phyloP scores from a whole-genome alignment of 1,284 basidiomycete genomes.

The Irpex sp. region DNA sequence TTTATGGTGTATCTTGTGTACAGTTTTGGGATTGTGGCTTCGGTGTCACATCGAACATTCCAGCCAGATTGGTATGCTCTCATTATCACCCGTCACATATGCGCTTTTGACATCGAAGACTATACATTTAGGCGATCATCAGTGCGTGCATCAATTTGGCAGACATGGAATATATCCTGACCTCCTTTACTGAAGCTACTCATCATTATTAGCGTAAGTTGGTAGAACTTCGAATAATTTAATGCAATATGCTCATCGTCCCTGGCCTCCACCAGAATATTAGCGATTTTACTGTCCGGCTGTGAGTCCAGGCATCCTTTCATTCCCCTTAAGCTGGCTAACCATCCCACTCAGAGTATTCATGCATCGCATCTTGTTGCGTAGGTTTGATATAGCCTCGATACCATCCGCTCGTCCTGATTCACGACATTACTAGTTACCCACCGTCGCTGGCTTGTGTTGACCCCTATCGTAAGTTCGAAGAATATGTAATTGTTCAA shows the following conservation, averaged over 20 bases:
- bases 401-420: too few species aligned
- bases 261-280: not conserved
- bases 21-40: not conserved
- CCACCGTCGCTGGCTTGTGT: not conserved
- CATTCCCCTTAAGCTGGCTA: not conserved
- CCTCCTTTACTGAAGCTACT: not conserved
- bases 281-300: not conserved
- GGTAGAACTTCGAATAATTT: not conserved
- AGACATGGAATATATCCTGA: not conserved
- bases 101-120: not conserved
- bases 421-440: not conserved
- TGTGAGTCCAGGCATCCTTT: not conserved
- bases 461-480: not conserved
- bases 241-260: not conserved
- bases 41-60: not conserved
- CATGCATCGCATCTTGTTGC: slow-evolving; percentile 1
- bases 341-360: not conserved
- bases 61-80: not conserved
- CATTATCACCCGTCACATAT: not conserved
- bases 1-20: not conserved
- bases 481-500: not conserved
- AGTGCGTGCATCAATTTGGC: not conserved
- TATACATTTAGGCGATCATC: not conserved
- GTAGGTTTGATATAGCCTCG: not conserved
- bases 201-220: not conserved